These are phyloP conservation scores for Geum urbanum DNA, from an alignment of 306 rosid species.

Conservation along the genomic window DNA sequence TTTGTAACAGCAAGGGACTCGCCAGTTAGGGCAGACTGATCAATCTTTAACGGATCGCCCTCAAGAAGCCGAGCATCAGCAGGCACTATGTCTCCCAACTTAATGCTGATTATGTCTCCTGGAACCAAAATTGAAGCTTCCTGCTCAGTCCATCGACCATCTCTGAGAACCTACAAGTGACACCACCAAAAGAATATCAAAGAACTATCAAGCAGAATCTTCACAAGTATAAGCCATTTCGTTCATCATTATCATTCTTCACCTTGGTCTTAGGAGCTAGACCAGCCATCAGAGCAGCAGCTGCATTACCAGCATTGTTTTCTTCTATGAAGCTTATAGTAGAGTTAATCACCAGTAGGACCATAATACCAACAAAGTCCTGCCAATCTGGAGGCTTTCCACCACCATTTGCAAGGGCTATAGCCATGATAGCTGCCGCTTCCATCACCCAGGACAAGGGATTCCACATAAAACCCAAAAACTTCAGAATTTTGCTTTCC, in stretches of 20 bases:
- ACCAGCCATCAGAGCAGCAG: conserved; percentile 99
- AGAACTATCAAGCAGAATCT: conserved; percentile 12
- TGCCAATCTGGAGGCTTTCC: conserved; percentile 97
- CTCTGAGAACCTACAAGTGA: conserved; percentile 72
- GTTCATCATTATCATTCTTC: conserved; percentile 9
- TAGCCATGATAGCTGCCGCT: conserved; percentile 98
- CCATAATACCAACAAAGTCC: conserved; percentile 82
- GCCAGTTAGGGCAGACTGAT: conserved; percentile 96
- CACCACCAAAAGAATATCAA: conserved; percentile 20
- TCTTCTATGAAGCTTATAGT: conserved; percentile 95
- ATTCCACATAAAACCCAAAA: conserved; percentile 99
- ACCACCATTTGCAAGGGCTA: conserved; percentile 82
- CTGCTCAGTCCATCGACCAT: conserved; percentile 88
- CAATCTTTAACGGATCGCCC: conserved; percentile 96
- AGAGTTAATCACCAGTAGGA: conserved; percentile 74
- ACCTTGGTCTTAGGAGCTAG: conserved; percentile 99
- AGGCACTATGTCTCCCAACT: conserved; percentile 91
- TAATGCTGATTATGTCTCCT: conserved; percentile 93
- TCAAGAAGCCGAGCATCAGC: conserved; percentile 99
- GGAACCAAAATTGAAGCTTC: conserved; percentile 97
- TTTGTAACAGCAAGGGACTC: conserved; percentile 96
- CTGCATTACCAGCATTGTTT: conserved; percentile 98
- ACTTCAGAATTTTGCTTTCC: conserved; percentile 89
- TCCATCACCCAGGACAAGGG: conserved; percentile 99
- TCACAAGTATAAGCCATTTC: not conserved